phyloP scores from a whole-genome alignment of 2,329 filamentous ascomycete species.

The Pseudogymnoascus sp. region DNA sequence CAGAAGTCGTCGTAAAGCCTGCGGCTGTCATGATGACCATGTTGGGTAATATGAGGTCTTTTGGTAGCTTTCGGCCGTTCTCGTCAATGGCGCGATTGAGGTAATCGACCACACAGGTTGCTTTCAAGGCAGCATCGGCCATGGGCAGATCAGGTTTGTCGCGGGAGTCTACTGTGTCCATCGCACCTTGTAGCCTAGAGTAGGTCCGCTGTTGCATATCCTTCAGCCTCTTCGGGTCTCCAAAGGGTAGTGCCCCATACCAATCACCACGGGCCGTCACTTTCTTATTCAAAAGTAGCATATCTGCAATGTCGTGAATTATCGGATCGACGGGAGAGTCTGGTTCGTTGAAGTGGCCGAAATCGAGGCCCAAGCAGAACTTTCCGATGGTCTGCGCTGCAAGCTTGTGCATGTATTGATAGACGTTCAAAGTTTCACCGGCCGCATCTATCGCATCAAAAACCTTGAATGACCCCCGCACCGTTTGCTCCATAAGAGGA shows the following conservation, averaged over 20 bases:
- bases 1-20: conserved; percentile 55
- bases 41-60: conserved; percentile 34
- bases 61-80: conserved; percentile 49
- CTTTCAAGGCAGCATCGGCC: conserved; percentile 43
- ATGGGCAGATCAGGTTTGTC: conserved; percentile 27
- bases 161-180: not conserved
- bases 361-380: conserved; percentile 37
- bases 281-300: conserved; percentile 53
- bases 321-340: conserved; percentile 47
- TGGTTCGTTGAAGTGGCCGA: conserved; percentile 35
- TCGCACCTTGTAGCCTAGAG: not conserved
- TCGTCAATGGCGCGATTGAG: conserved; percentile 46
- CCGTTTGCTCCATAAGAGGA: conserved; percentile 50
- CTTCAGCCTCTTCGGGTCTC: conserved; percentile 43
- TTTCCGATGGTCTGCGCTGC: conserved; percentile 39
- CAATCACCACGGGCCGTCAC: conserved; percentile 48
- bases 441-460: conserved; percentile 46
- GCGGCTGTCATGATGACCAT: conserved; percentile 50
- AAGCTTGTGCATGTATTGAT: conserved; percentile 43
- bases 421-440: conserved; percentile 40
- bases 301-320: conserved; percentile 44
- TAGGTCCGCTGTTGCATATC: not conserved
- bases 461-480: conserved; percentile 45
- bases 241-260: conserved; percentile 53
- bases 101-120: conserved; percentile 43